phyloP scores from a whole-genome alignment of 148 eudicot species.

The Oxyria digyna region DNA sequence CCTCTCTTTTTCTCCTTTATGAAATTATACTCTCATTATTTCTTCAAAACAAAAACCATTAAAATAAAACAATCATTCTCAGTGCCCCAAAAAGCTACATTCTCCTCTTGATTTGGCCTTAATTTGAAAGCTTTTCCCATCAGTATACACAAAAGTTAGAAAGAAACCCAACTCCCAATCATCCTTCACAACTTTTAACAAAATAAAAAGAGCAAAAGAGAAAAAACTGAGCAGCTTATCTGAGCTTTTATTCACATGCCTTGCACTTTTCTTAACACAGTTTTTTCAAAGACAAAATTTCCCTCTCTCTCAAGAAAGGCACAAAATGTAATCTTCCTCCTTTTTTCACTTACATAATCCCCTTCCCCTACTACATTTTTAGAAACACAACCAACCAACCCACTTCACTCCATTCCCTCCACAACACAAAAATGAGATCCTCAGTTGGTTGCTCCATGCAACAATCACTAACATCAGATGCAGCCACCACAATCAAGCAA shows the following conservation, averaged over 20 bases:
- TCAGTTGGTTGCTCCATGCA: slow-evolving; percentile 48
- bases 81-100: neutral
- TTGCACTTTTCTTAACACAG: slow-evolving; percentile 41
- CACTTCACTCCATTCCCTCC: slow-evolving; percentile 17
- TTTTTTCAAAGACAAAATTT: neutral
- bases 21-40: neutral
- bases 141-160: neutral
- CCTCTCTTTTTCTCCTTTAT: neutral
- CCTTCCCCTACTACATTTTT: neutral
- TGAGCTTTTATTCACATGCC: slow-evolving; percentile 78
- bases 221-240: slow-evolving; percentile 6
- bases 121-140: neutral
- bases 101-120: neutral
- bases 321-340: slow-evolving; percentile 25
- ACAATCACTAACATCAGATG: slow-evolving; percentile 64
- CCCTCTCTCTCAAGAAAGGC: slow-evolving; percentile 50
- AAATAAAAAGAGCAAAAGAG: slow-evolving; percentile 8
- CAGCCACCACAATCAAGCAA: slow-evolving; percentile 58
- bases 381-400: slow-evolving; percentile 35
- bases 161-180: slow-evolving; percentile 14
- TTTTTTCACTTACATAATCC: slow-evolving; percentile 15
- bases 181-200: slow-evolving; percentile 17
- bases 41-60: neutral
- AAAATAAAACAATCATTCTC: slow-evolving; percentile 9
- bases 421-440: slow-evolving; percentile 40